A percentile compares a stretch with the other conserved stretches of the same genome.
Conservation (phyloP, 179 eudicot species). For the Beta lomatogona region DNA sequence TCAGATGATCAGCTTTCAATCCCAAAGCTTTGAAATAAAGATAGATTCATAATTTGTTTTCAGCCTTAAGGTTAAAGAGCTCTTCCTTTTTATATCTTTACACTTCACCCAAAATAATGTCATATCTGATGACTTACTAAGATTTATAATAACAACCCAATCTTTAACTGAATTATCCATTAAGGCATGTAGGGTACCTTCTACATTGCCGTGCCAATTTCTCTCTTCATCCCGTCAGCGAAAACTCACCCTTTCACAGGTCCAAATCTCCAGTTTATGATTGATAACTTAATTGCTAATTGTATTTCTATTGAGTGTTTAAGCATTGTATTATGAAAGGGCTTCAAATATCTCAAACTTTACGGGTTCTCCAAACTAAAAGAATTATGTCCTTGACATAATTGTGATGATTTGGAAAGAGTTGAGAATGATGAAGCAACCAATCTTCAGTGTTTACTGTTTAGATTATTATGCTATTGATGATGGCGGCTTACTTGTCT, state of each 20-base stretch:
- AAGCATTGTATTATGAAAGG: neutral
- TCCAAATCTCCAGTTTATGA: neutral
- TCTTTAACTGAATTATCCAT: neutral
- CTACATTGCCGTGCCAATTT: neutral
- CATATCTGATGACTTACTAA: neutral
- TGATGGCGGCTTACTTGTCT: neutral
- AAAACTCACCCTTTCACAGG: neutral
- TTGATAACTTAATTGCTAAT: neutral
- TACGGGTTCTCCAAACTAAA: neutral
- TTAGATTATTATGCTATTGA: no score
- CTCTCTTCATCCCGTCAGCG: neutral
- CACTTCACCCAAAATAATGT: no score
- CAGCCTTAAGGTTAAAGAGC: neutral
- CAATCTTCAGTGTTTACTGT: no score
- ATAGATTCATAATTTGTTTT: no score
- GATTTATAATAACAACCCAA: neutral
- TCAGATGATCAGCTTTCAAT: neutral
- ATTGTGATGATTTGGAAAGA: neutral
- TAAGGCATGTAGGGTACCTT: no score
- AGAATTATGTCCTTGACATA: no score
- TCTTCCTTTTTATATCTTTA: neutral
- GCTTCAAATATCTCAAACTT: neutral
- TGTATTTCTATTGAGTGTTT: neutral
- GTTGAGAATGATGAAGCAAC: neutral
- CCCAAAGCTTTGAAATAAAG: no score